These are phyloP conservation scores for Erysimum cheiranthoides DNA, from an alignment of 345 rosid genomes.

Conservation along the genomic window DNA sequence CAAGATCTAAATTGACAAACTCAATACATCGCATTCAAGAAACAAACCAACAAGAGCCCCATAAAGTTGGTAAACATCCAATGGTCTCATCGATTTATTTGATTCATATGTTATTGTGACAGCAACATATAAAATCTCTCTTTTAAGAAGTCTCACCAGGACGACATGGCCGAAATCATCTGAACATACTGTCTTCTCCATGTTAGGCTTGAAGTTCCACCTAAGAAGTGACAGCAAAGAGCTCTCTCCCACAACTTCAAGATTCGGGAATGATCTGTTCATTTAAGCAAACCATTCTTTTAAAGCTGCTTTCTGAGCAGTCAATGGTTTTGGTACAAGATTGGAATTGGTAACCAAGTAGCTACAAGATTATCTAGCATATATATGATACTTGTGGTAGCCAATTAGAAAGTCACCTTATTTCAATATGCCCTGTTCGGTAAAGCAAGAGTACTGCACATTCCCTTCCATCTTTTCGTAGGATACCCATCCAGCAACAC, in stretches of 20 bases:
- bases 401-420: conserved; percentile 55
- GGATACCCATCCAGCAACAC: conserved; percentile 79
- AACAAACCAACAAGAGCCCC: conserved; percentile 12
- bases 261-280: conserved; percentile 78
- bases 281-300: conserved; percentile 30
- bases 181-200: conserved; percentile 66
- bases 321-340: conserved; percentile 6
- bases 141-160: conserved; percentile 56
- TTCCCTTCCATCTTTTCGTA: conserved; percentile 57
- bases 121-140: conserved; percentile 7
- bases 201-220: conserved; percentile 78
- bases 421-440: conserved; percentile 75
- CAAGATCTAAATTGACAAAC: conserved; percentile 28
- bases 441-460: conserved; percentile 67
- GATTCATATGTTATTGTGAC: background rate
- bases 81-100: conserved; percentile 21
- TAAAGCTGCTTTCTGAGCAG: conserved; percentile 16
- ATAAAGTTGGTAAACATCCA: conserved; percentile 19
- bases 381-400: conserved; percentile 25
- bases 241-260: conserved; percentile 71
- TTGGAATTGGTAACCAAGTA: conserved; percentile 17
- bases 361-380: conserved; percentile 20
- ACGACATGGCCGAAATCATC: conserved; percentile 63
- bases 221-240: conserved; percentile 70
- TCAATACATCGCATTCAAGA: background rate